Conservation (phyloP, 2,329 filamentous ascomycete genomes). For the Pseudogymnoascus sp. region DNA sequence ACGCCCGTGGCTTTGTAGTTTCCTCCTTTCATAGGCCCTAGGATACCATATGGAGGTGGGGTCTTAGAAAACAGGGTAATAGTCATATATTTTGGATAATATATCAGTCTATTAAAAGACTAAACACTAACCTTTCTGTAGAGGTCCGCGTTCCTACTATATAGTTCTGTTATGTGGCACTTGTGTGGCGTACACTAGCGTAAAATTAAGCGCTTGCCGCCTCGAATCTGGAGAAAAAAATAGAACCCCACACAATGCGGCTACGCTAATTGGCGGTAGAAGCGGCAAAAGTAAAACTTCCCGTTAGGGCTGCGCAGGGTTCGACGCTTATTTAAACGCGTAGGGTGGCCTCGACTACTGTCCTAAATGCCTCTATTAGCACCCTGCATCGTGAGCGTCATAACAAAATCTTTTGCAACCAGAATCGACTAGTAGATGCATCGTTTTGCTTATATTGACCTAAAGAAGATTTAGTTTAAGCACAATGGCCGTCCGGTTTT, state of each 20-base stretch:
- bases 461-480: neutral
- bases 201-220: neutral
- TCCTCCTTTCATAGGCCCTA: neutral
- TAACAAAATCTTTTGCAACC: neutral
- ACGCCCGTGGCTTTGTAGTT: neutral
- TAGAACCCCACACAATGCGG: neutral
- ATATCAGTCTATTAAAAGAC: neutral
- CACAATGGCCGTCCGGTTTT: neutral
- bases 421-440: neutral
- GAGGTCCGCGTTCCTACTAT: neutral
- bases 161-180: neutral
- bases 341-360: neutral
- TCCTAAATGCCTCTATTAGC: neutral
- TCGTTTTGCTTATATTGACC: neutral
- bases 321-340: conserved; percentile 1
- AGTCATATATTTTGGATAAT: neutral
- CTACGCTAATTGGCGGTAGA: neutral
- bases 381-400: conserved; percentile 1
- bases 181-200: neutral
- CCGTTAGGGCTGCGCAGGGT: neutral
- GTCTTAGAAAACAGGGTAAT: neutral
- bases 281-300: neutral
- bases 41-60: neutral
- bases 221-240: neutral
- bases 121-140: neutral